Evolutionary conservation across 805 yeast genomes (phyloP).

Genomic region (Candida easanensis): DNA sequence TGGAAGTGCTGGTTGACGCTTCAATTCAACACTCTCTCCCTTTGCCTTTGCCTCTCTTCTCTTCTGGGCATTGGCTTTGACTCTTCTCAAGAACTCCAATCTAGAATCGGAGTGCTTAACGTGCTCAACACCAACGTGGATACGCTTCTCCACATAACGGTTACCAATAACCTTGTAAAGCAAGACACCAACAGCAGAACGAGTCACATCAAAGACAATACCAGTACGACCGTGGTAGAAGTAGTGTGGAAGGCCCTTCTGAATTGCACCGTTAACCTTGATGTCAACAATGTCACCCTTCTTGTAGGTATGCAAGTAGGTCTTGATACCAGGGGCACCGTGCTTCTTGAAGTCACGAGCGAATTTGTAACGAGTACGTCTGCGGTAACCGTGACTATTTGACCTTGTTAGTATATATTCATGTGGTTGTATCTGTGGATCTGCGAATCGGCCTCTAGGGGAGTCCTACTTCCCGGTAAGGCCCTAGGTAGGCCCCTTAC

Average conservation of each 20-base stretch:
- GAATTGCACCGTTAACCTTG: conserved; percentile 97
- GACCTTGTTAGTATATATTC: neutral
- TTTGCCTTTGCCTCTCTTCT: conserved; percentile 87
- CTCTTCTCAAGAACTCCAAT: conserved; percentile 96
- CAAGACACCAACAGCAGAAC: conserved; percentile 95
- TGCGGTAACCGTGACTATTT: conserved; percentile 92
- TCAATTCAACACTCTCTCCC: conserved; percentile 84
- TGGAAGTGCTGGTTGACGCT: conserved; percentile 97
- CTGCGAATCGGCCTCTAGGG: too few species aligned
- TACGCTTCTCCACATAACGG: conserved; percentile 97
- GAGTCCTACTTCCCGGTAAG: neutral
- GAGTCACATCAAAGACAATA: conserved; percentile 96
- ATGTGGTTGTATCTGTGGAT: too few species aligned
- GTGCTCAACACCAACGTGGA: conserved; percentile 96
- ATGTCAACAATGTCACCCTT: conserved; percentile 99
- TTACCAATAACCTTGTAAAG: conserved; percentile 95
- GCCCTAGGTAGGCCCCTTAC: neutral
- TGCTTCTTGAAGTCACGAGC: conserved; percentile 95
- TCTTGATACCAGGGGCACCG: conserved; percentile 87
- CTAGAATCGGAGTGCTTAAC: conserved; percentile 99
- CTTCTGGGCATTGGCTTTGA: conserved; percentile 89
- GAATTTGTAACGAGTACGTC: conserved; percentile 99
- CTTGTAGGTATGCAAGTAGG: conserved; percentile 93
- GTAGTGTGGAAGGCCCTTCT: conserved; percentile 99
- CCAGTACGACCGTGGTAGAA: conserved; percentile 99